These are phyloP conservation scores for Golubevia pallescens DNA, from an alignment of 1,284 basidiomycete species.

Conservation along the genomic window DNA sequence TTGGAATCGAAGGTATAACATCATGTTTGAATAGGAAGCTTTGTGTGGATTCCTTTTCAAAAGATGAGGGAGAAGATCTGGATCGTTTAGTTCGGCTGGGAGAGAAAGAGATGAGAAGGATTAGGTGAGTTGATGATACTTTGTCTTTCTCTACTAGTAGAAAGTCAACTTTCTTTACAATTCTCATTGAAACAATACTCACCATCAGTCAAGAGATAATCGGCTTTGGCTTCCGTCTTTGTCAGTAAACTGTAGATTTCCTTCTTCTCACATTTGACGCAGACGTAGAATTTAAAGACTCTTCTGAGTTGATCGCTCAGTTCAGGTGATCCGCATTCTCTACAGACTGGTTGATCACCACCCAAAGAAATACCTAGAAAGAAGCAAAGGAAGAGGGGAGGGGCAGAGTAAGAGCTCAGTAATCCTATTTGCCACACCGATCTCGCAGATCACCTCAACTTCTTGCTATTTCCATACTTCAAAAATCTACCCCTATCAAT, in stretches of 20 bases:
- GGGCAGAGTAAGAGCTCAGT: no score
- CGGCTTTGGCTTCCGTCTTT: slow-evolving; percentile 97
- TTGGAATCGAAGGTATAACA: slow-evolving; percentile 92
- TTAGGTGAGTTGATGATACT: neutral
- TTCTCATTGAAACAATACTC: slow-evolving; percentile 20
- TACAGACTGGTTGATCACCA: slow-evolving; percentile 34
- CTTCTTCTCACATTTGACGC: slow-evolving; percentile 82
- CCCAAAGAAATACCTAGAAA: slow-evolving; percentile 12
- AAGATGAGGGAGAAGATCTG: slow-evolving; percentile 88
- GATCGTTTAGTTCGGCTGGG: slow-evolving; percentile 86
- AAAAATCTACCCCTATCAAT: neutral
- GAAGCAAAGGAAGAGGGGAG: no score
- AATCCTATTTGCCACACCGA: no score
- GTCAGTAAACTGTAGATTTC: slow-evolving; percentile 94
- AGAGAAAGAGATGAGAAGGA: neutral
- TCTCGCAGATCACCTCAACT: no score
- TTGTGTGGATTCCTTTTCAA: slow-evolving; percentile 96
- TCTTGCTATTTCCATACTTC: no score
- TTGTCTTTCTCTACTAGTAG: no score
- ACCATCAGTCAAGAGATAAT: slow-evolving; percentile 69
- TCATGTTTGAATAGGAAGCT: slow-evolving; percentile 98
- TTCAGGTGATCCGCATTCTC: slow-evolving; percentile 42
- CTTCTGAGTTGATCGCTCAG: slow-evolving; percentile 43
- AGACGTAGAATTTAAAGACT: slow-evolving; percentile 82
- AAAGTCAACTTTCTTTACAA: neutral